Conservation (phyloP, 1,284 basidiomycete genomes). For the Pyrrhoderma lamaoense region DNA sequence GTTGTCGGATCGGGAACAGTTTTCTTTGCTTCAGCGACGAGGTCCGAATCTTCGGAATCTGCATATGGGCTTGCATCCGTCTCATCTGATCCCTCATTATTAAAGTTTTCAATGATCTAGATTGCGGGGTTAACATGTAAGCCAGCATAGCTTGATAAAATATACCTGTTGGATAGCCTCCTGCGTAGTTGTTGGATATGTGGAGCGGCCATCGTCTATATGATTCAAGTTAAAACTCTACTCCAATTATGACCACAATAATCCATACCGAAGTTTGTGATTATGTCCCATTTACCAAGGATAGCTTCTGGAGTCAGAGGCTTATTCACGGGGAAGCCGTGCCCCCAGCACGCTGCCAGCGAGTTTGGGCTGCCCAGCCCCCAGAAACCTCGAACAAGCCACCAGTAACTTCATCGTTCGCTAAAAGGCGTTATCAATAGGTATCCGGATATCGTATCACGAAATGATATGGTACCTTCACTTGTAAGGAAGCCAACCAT, state of each 20-base stretch:
- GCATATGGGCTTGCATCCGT: constrained; percentile 57
- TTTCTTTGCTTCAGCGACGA: constrained; percentile 82
- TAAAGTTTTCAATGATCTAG: too few relatives aligned
- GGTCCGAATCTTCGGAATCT: constrained; percentile 79
- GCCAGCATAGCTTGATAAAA: not conserved
- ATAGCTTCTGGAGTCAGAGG: constrained; percentile 75
- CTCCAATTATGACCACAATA: too few relatives aligned
- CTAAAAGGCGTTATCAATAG: constrained; percentile 26
- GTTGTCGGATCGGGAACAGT: constrained; percentile 45
- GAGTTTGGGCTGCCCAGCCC: constrained; percentile 87
- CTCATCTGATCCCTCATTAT: constrained; percentile 33
- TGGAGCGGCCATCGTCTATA: constrained; percentile 68
- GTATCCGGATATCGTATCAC: not conserved
- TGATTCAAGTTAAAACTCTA: too few relatives aligned
- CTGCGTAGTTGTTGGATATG: constrained; percentile 62
- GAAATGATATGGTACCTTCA: constrained; percentile 37
- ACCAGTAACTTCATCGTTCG: constrained; percentile 71
- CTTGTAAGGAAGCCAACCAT: constrained; percentile 89
- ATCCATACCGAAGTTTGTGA: constrained; percentile 79
- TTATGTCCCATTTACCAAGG: constrained; percentile 67
- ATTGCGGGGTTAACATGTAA: not conserved
- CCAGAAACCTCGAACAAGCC: constrained; percentile 85
- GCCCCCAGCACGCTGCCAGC: constrained; percentile 88
- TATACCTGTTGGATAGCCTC: constrained; percentile 69
- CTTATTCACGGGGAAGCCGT: constrained; percentile 78